A percentile compares a stretch with the other conserved stretches of the same genome.
Evolutionary conservation across 495 filamentous ascomycete genomes (phyloP).

Genomic region (Oidiodendron maius): DNA sequence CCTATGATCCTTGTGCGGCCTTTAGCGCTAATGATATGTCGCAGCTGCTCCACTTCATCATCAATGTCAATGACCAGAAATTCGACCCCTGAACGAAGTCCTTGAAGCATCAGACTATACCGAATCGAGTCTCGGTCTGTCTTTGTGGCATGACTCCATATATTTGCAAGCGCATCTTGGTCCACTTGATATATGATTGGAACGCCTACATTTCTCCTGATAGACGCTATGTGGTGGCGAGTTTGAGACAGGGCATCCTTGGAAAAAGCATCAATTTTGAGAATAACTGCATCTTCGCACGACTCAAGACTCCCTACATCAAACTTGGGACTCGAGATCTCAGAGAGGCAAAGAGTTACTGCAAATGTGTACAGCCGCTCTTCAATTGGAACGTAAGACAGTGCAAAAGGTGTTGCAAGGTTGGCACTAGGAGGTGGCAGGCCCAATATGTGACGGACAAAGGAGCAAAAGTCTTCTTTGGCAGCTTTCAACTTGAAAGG

Average conservation of each 20-base stretch:
- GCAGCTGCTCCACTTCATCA: constrained; percentile 39
- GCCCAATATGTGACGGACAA: constrained; percentile 61
- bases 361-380: constrained; percentile 60
- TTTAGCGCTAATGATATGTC: constrained; percentile 47
- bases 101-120: constrained; percentile 57
- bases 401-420: constrained; percentile 66
- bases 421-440: constrained; percentile 45
- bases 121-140: constrained; percentile 39
- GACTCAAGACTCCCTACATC: constrained; percentile 61
- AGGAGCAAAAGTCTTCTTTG: constrained; percentile 67
- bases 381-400: constrained; percentile 61
- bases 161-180: constrained; percentile 36
- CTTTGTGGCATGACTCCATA: constrained; percentile 19
- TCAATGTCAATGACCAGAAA: constrained; percentile 64
- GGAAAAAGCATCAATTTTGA: constrained; percentile 61
- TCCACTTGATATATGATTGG: constrained; percentile 69
- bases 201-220: constrained; percentile 52
- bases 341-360: constrained; percentile 55
- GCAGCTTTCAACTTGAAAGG: constrained; percentile 67
- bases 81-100: constrained; percentile 66
- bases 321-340: constrained; percentile 37
- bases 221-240: constrained; percentile 37
- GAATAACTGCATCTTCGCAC: constrained; percentile 64
- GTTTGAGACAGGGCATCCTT: constrained; percentile 36
- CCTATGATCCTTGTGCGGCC: constrained; percentile 74